Percentiles rank a stretch among this genome's conserved stretches.
phyloP scores from a whole-genome alignment of 129 eudicot genomes.

The Lactuca saligna region DNA sequence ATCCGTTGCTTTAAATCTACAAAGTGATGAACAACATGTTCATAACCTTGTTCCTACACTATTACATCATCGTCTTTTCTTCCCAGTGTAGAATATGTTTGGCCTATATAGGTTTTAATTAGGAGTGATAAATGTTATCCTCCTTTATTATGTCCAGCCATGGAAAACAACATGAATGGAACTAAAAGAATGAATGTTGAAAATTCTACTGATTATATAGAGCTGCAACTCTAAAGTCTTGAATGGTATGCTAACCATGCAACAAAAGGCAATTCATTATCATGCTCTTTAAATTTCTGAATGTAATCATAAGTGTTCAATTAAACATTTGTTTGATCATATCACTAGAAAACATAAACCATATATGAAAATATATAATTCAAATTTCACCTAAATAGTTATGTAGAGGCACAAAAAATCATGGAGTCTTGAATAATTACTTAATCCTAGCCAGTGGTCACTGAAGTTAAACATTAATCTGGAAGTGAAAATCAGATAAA shows the following conservation, averaged over 20 bases:
- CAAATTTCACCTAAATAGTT: not conserved
- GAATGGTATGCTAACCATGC: not conserved
- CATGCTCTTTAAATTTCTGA: not conserved
- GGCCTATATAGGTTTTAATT: constrained; percentile 49
- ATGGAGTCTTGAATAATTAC: not conserved
- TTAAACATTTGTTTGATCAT: constrained; percentile 6
- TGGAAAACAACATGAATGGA: not conserved
- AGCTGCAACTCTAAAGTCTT: not conserved
- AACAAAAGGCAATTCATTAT: not conserved
- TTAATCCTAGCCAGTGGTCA: not conserved
- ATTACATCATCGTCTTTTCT: constrained; percentile 73
- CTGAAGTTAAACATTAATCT: constrained; percentile 10
- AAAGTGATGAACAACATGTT: constrained; percentile 63
- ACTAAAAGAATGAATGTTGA: not conserved
- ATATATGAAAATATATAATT: not conserved
- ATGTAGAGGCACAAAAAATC: not conserved
- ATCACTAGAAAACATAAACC: constrained; percentile 3
- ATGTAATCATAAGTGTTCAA: not conserved
- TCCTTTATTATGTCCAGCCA: not conserved
- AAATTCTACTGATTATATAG: not conserved
- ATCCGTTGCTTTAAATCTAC: constrained; percentile 83
- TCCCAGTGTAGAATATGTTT: constrained; percentile 84
- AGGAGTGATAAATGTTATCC: too few relatives aligned
- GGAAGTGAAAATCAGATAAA: constrained; percentile 13
- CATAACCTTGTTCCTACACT: constrained; percentile 92